Conservation (phyloP, 371 early-diverging fungal genomes). For the Astathelohania contejeani region DNA sequence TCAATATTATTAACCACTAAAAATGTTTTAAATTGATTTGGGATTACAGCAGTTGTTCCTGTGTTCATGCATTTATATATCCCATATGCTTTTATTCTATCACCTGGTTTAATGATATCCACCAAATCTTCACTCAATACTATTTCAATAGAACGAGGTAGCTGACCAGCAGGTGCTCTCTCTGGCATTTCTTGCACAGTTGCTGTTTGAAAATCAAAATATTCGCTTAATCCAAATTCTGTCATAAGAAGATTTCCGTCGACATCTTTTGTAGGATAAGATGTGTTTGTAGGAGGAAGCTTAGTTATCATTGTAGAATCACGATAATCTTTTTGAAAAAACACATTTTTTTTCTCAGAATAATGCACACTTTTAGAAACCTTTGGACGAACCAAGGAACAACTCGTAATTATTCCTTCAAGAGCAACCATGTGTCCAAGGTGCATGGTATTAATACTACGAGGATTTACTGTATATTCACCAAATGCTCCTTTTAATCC, state of each 20-base stretch:
- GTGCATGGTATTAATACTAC: slow-evolving; percentile 64
- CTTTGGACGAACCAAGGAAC: slow-evolving; percentile 89
- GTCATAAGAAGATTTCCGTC: slow-evolving; percentile 71
- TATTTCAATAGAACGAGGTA: slow-evolving; percentile 87
- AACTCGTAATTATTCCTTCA: slow-evolving; percentile 93
- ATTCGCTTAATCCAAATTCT: slow-evolving; percentile 79
- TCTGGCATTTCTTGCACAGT: slow-evolving; percentile 98
- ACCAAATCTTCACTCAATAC: slow-evolving; percentile 87
- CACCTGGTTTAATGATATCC: slow-evolving; percentile 89
- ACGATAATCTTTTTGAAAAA: slow-evolving; percentile 62
- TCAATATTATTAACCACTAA: slow-evolving; percentile 73
- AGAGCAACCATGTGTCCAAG: slow-evolving; percentile 76
- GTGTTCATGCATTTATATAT: slow-evolving; percentile 69
- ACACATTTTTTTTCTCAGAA: slow-evolving; percentile 59
- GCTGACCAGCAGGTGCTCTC: slow-evolving; percentile 81
- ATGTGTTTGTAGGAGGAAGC: slow-evolving; percentile 59
- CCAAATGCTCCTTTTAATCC: slow-evolving; percentile 86
- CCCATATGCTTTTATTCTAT: slow-evolving; percentile 82
- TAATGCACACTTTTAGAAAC: slow-evolving; percentile 79
- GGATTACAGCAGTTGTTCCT: slow-evolving; percentile 25
- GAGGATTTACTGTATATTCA: slow-evolving; percentile 67
- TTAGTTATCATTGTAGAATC: slow-evolving; percentile 60
- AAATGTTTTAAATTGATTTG: slow-evolving; percentile 58
- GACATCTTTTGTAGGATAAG: slow-evolving; percentile 57
- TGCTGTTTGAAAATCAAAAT: slow-evolving; percentile 80